Base-by-base conservation (phyloP, 768 basidiomycete species). In the Phaeotremella fagi region DNA sequence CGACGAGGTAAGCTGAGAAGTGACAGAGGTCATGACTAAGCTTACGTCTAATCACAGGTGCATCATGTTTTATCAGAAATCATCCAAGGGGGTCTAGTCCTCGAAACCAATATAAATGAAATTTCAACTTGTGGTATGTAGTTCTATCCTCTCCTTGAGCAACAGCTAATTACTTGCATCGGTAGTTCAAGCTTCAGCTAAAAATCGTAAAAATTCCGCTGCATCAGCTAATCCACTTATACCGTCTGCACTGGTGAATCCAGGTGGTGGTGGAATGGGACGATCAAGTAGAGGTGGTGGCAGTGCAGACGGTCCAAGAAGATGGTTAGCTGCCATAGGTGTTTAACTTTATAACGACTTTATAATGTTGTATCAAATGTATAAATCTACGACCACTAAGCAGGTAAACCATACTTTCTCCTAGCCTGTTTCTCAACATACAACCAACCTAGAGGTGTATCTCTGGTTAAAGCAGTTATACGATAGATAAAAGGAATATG, bases 21-120 rank as follows among this genome's bases (percentile, higher is more conserved):
- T n/a, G n/a, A n/a, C n/a, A n/a, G n/a, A n/a, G n/a, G n/a, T n/a
- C n/a, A n/a, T n/a, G n/a, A n/a, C n/a, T n/a, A n/a, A 20, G n/a
- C 60, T 27, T 22, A 25, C 18, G 7, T 47, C 11, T 41, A 6
- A 20, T 28, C n/a, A 26, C 51, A 94, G 90, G 92, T 87, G 3
- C 92, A 98, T 67, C 87, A 94, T 61, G 90, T 97, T 48, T 81
- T 99, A 42, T 80, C 86, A n/a, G 95, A 98, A 75, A 85, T 98
- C 48, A 88, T 99, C 23, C 92, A 97, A 76, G 94, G 91, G 15
- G 95, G 95, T 4, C 79, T 98, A 31, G 95, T 98, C 7, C 79
- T 98, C 37, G 95, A 99, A 74, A 99, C 94, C 16, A 74, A 74
- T 45, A 71, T 74, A 55, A 66, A 67, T 49, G 73, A 74, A 52